Conservation (phyloP, 306 rosid genomes). For the Fragaria nilgerrensis region DNA sequence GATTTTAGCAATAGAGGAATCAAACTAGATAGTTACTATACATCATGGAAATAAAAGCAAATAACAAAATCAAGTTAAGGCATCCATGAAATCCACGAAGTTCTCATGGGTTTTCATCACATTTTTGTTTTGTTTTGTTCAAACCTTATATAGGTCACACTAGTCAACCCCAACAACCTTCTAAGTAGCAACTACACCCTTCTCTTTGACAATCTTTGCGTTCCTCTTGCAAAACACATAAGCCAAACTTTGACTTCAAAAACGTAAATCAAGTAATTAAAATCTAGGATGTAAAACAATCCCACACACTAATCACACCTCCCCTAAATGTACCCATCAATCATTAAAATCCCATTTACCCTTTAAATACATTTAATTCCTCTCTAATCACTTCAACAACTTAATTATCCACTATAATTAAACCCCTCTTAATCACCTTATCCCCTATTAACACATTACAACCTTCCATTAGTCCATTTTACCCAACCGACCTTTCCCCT, state of each 20-base stretch:
- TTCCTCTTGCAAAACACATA: not conserved
- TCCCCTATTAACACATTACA: not conserved
- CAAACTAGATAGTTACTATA: too few relatives aligned
- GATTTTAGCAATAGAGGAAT: too few relatives aligned
- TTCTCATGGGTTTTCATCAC: too few relatives aligned
- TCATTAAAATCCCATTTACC: not conserved
- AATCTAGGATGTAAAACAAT: not conserved
- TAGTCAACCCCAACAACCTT: too few relatives aligned
- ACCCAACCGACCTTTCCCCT: not conserved
- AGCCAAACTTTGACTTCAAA: not conserved
- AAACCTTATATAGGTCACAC: too few relatives aligned
- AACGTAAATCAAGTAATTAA: not conserved
- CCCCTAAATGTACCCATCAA: not conserved
- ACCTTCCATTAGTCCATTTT: constrained; percentile 4
- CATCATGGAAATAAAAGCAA: too few relatives aligned
- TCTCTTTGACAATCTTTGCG: not conserved
- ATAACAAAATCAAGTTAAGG: too few relatives aligned
- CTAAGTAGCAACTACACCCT: too few relatives aligned
- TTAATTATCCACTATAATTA: not conserved
- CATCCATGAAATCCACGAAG: too few relatives aligned
- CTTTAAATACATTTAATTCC: not conserved
- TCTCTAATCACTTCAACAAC: not conserved
- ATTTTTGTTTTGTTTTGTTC: too few relatives aligned
- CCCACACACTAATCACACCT: not conserved
- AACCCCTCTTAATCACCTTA: not conserved